phyloP scores from a whole-genome alignment of 1,284 basidiomycete genomes.

The Malassezia nana region DNA sequence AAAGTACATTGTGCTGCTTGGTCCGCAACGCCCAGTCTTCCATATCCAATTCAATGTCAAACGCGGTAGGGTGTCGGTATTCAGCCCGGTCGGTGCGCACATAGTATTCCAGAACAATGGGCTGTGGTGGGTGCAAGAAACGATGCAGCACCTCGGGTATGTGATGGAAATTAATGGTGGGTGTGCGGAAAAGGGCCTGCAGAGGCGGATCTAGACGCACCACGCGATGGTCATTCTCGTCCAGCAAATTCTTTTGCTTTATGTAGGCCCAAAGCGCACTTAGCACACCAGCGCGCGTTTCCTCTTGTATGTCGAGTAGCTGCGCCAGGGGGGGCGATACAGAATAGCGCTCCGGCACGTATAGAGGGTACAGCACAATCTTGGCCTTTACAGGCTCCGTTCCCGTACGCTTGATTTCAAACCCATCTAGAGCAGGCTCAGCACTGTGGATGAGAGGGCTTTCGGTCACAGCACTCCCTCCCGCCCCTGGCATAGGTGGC shows the following conservation, averaged over 20 bases:
- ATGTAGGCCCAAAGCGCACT: conserved; percentile 86
- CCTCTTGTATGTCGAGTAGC: conserved; percentile 72
- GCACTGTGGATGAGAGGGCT: conserved; percentile 30
- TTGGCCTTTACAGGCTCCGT: conserved; percentile 67
- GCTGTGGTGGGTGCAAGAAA: conserved; percentile 67
- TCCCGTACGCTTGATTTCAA: conserved; percentile 73
- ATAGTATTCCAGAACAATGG: conserved; percentile 71
- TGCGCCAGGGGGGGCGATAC: conserved; percentile 66
- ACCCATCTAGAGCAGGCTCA: conserved; percentile 59
- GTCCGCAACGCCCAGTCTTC: conserved; percentile 69
- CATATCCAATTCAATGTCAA: conserved; percentile 78
- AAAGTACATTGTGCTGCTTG: conserved; percentile 63
- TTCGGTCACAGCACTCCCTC: conserved; percentile 35
- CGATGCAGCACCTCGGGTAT: conserved; percentile 78
- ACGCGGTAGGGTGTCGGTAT: conserved; percentile 54
- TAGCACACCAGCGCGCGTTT: conserved; percentile 70
- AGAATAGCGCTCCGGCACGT: conserved; percentile 77
- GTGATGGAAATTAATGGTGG: conserved; percentile 67
- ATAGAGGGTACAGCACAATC: conserved; percentile 69
- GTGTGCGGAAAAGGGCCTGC: conserved; percentile 33
- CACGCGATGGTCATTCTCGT: conserved; percentile 72
- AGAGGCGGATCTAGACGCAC: conserved; percentile 61
- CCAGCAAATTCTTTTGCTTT: conserved; percentile 73
- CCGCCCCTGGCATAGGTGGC: conserved; percentile 25
- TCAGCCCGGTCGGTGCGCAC: conserved; percentile 44